Evolutionary conservation across 108 stramenopile genomes (phyloP), one percentile per base, ranked within the genome.

Genomic region (Parietichytrium sp.): DNA sequence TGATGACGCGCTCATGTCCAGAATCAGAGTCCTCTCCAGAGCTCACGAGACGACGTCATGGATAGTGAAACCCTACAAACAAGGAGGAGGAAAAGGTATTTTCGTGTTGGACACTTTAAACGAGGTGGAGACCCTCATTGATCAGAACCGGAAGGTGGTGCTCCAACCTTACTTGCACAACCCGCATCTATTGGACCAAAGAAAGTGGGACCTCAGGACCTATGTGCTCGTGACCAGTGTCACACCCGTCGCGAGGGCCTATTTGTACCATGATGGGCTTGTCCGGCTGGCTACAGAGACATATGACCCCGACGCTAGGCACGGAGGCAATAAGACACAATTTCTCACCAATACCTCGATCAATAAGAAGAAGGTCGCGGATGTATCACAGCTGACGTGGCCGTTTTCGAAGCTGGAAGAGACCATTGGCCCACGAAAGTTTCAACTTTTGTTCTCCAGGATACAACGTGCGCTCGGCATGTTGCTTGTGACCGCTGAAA

Each of bases 161-260:
- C 38, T 72, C 20, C 61, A 72, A 25, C 61, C 61, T 47, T 72
- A 72, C 33, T 25, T 72, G 4, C 10, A 23, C 10, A 10, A 72
- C 13, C 61, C 61, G 33, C 61, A 72, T 20, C 61, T 72, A 12
- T 25, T 72, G n/a, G 61, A 72, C 29, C n/a, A 23, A 6, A 16
- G 61, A 16, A 72, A 72, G 42, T 72, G 61, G 61, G 61, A 72
- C 20, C 2, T 72, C 16, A 33, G 61, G 8, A 72, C 61, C 0
- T 72, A 72, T 72, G 61, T 72, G 38, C 61, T 72, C 42, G 61
- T 72, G 61, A 72, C 61, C 10, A 72, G 61, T 27, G 61, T 72
- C 1, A 72, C 38, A 13, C 61, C 61, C 2, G 36, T 72, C 3
- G 61, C 61, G 13, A 33, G 61, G 20, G 61, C 16, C 61, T 72